phyloP scores from a whole-genome alignment of 768 basidiomycete genomes.

The Rhodotorula sphaerocarpa region DNA sequence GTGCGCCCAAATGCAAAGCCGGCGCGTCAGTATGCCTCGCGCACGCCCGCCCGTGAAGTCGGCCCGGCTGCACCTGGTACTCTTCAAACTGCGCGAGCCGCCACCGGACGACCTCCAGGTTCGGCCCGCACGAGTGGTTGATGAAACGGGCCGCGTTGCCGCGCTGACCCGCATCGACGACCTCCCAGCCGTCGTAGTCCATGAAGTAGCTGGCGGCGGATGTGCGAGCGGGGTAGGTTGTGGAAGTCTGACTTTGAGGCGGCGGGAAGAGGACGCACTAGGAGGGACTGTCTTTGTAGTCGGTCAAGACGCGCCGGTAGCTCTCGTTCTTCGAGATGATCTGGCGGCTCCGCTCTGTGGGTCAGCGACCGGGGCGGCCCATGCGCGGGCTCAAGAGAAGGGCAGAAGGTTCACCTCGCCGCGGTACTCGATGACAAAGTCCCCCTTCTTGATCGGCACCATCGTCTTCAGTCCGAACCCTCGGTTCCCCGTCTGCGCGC shows the following conservation, averaged over 20 bases:
- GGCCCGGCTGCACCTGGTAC: conserved; percentile 16
- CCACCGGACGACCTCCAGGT: conserved; percentile 29
- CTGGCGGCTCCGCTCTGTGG: too few species aligned
- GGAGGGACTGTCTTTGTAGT: conserved; percentile 13
- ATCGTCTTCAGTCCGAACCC: conserved; percentile 35
- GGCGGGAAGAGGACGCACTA: conserved; percentile 8
- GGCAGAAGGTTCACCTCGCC: conserved; percentile 32
- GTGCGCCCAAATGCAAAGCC: background rate
- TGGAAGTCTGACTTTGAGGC: background rate
- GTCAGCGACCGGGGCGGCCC: too few species aligned
- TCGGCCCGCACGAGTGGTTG: conserved; percentile 35
- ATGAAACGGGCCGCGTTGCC: conserved; percentile 32
- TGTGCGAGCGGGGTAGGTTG: background rate
- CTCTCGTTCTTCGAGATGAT: conserved; percentile 33
- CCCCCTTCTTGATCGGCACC: conserved; percentile 20
- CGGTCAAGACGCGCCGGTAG: conserved; percentile 22
- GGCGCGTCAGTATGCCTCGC: background rate
- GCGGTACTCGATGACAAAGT: conserved; percentile 30
- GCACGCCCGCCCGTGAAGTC: background rate
- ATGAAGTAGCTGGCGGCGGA: conserved; percentile 22
- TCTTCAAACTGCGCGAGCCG: conserved; percentile 24
- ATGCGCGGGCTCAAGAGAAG: too few species aligned
- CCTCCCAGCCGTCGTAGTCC: conserved; percentile 31
- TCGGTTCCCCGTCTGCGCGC: conserved; percentile 26
- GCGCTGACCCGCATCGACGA: conserved; percentile 28